phyloP scores from a whole-genome alignment of 352 stramenopile species.

The Globisporangium lucens region DNA sequence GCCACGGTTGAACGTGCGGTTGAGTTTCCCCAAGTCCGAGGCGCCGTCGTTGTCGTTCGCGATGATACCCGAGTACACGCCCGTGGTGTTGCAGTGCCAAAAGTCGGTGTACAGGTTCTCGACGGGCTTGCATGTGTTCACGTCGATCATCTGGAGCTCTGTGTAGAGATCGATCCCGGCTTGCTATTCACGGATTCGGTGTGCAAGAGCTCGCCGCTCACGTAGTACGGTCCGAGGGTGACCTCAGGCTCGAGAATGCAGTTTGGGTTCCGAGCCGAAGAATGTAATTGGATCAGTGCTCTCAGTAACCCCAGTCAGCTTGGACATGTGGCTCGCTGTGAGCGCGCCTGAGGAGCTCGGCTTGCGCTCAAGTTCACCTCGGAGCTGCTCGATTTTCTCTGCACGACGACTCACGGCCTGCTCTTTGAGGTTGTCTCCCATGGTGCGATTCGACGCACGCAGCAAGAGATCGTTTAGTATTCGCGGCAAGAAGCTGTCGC shows the following conservation, averaged over 20 bases:
- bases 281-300: slow-evolving; percentile 1
- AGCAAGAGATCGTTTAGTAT: slow-evolving; percentile 10
- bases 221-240: slow-evolving; percentile 16
- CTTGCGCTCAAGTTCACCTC: too few species aligned
- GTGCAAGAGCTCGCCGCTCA: slow-evolving; percentile 13
- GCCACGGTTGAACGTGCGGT: slow-evolving; percentile 14
- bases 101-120: slow-evolving; percentile 16
- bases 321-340: slow-evolving; percentile 12
- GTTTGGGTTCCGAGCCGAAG: slow-evolving; percentile 9
- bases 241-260: slow-evolving; percentile 18
- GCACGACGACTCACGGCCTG: background rate
- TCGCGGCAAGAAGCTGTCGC: slow-evolving; percentile 5
- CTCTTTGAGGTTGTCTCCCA: slow-evolving; percentile 8
- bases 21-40: slow-evolving; percentile 1
- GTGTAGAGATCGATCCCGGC: slow-evolving; percentile 7
- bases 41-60: slow-evolving; percentile 9
- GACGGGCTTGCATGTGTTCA: slow-evolving; percentile 14
- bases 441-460: slow-evolving; percentile 5
- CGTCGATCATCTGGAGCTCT: slow-evolving; percentile 18
- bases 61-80: slow-evolving; percentile 14
- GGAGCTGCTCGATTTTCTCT: slow-evolving; percentile 6
- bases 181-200: slow-evolving; percentile 15
- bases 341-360: background rate
- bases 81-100: slow-evolving; percentile 18
- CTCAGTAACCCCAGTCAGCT: slow-evolving; percentile 2